Evolutionary conservation across 306 rosid species (phyloP).

Genomic region (Purshia tridentata): DNA sequence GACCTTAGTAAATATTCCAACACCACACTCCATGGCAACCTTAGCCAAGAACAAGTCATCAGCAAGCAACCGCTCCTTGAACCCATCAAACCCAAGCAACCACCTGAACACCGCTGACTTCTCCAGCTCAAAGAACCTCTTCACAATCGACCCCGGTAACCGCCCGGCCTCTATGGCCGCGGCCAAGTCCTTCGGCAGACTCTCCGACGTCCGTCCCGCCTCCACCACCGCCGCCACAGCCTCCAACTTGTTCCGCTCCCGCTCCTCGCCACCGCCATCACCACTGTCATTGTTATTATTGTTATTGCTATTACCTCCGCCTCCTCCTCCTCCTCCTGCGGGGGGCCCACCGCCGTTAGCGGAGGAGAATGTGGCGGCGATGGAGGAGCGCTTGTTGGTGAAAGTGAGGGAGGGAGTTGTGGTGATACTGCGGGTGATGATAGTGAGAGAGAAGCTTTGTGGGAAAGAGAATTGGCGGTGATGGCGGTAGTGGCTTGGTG

Average conservation of each 20-base stretch:
- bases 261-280: constrained; percentile 29
- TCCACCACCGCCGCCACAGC: constrained; percentile 56
- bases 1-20: constrained; percentile 91
- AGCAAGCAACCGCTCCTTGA: constrained; percentile 85
- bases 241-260: constrained; percentile 64
- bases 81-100: constrained; percentile 76
- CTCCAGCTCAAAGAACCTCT: constrained; percentile 70
- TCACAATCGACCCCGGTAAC: constrained; percentile 69
- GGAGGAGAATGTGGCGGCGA: constrained; percentile 20
- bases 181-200: constrained; percentile 69
- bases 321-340: constrained; percentile 23
- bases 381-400: constrained; percentile 19
- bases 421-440: constrained; percentile 26
- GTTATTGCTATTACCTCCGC: background rate
- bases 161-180: constrained; percentile 63
- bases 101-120: constrained; percentile 58
- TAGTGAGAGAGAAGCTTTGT: background rate
- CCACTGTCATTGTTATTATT: constrained; percentile 5
- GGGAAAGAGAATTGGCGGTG: constrained; percentile 2
- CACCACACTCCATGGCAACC: constrained; percentile 82
- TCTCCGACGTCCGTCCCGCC: constrained; percentile 64
- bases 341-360: background rate
- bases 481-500: constrained; percentile 17
- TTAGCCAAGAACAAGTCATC: constrained; percentile 87
- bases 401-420: constrained; percentile 19